Conservation (phyloP, 2,329 filamentous ascomycete genomes). For the Pezicula neosporulosa region DNA sequence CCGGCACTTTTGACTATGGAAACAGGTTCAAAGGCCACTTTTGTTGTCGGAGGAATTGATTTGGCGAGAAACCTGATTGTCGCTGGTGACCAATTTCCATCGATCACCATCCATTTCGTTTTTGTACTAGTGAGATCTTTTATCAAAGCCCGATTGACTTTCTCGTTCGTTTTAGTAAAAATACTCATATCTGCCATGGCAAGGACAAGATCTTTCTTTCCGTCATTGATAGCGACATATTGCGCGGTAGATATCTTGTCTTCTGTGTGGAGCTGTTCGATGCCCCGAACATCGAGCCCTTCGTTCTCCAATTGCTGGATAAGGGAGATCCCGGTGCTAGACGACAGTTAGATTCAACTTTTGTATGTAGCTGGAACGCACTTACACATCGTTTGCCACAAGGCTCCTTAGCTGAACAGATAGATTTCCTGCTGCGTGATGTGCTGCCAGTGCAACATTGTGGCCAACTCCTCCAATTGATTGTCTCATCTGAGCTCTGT, state of each 20-base stretch:
- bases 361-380: constrained; percentile 6
- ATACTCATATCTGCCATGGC: constrained; percentile 90
- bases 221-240: constrained; percentile 87
- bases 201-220: constrained; percentile 76
- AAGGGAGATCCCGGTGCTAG: constrained; percentile 69
- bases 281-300: constrained; percentile 61
- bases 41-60: constrained; percentile 51
- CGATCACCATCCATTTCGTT: constrained; percentile 75
- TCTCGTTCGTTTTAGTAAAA: constrained; percentile 43
- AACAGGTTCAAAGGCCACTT: constrained; percentile 84
- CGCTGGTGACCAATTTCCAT: constrained; percentile 76
- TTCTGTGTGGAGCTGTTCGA: constrained; percentile 31
- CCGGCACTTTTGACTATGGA: constrained; percentile 72
- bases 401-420: constrained; percentile 74
- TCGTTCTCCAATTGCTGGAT: constrained; percentile 60
- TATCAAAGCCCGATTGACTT: constrained; percentile 11
- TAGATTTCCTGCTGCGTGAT: constrained; percentile 55
- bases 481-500: constrained; percentile 76
- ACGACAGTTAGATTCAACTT: constrained; percentile 1
- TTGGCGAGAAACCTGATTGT: constrained; percentile 70
- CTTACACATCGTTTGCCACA: constrained; percentile 73
- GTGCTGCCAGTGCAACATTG: constrained; percentile 84
- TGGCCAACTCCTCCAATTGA: constrained; percentile 88
- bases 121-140: constrained; percentile 47
- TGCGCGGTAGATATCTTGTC: constrained; percentile 70